phyloP scores from a whole-genome alignment of 192 early-diverging fungal genomes.

The Backusella australiensis region DNA sequence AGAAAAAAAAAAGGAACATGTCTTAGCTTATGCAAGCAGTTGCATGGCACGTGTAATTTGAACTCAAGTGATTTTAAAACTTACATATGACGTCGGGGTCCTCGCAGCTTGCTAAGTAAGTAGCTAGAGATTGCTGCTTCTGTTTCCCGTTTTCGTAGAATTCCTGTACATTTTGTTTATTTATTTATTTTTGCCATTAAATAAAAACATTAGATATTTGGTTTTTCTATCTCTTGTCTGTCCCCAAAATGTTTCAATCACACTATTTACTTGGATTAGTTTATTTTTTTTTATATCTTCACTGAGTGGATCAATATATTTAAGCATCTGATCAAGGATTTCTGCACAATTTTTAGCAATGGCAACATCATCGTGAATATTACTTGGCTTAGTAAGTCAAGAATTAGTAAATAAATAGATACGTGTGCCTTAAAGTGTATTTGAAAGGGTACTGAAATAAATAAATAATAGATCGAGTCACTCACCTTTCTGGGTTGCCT shows the following conservation, averaged over 20 bases:
- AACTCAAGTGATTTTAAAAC: not conserved
- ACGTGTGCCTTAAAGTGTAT: not conserved
- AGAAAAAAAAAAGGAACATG: constrained; percentile 5
- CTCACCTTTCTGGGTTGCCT: not conserved
- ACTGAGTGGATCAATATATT: constrained; percentile 48
- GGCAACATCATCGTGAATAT: constrained; percentile 47
- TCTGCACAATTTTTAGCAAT: constrained; percentile 52
- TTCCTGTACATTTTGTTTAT: constrained; percentile 35
- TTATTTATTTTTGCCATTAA: not conserved
- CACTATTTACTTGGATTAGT: constrained; percentile 42
- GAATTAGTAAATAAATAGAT: not conserved
- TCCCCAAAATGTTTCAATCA: not conserved
- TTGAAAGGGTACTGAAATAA: not conserved
- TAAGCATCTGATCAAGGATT: constrained; percentile 47
- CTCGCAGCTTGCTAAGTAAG: constrained; percentile 33
- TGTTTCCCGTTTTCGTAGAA: constrained; percentile 51
- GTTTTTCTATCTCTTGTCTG: not conserved
- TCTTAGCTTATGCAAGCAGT: not conserved
- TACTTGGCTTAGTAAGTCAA: not conserved
- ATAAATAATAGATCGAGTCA: not conserved
- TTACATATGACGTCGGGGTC: constrained; percentile 44
- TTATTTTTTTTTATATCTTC: constrained; percentile 56
- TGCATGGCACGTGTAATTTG: constrained; percentile 1
- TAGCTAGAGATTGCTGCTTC: constrained; percentile 39
- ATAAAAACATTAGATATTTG: not conserved